Percentiles rank a stretch among this genome's conserved stretches.
Evolutionary conservation across 495 filamentous ascomycete genomes (phyloP).

Genomic region (Lasiosphaeriaceae sp.): DNA sequence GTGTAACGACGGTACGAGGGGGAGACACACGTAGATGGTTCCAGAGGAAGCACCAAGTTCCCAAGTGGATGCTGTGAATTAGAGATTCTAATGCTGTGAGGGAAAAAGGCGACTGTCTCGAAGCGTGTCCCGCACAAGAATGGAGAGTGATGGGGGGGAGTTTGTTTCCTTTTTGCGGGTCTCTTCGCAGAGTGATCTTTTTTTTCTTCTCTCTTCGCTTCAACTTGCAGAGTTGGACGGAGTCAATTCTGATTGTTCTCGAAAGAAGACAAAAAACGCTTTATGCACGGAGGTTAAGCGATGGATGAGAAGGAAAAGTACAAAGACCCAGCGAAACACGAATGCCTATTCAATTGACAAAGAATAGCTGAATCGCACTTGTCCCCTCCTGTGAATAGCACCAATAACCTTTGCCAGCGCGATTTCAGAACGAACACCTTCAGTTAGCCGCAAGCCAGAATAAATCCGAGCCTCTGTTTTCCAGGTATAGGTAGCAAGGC

Average conservation of each 20-base stretch:
- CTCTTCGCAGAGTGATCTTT: constrained; percentile 16
- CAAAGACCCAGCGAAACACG: constrained; percentile 30
- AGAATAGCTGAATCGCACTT: constrained; percentile 22
- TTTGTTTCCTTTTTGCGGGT: constrained; percentile 19
- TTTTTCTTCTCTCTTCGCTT: constrained; percentile 35
- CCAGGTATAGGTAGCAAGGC: background rate
- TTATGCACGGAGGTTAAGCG: constrained; percentile 29
- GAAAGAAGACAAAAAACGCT: constrained; percentile 37
- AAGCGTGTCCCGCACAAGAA: constrained; percentile 27
- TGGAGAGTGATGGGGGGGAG: constrained; percentile 25
- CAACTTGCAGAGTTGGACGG: constrained; percentile 40
- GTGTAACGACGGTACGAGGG: constrained; percentile 6
- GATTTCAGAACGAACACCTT: constrained; percentile 23
- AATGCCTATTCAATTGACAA: constrained; percentile 23
- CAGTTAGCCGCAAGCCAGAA: constrained; percentile 12
- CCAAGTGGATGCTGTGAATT: constrained; percentile 30
- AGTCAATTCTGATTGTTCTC: constrained; percentile 60
- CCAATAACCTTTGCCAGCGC: constrained; percentile 25
- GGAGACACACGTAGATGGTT: constrained; percentile 9
- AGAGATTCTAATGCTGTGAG: constrained; percentile 21
- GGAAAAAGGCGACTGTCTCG: constrained; percentile 12
- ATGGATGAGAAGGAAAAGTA: constrained; percentile 33
- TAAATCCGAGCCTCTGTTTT: constrained; percentile 7
- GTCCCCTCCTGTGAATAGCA: constrained; percentile 23
- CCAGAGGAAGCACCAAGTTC: constrained; percentile 12